Evolutionary conservation across 306 rosid species (phyloP).

Genomic region (Cicer yamashitae): DNA sequence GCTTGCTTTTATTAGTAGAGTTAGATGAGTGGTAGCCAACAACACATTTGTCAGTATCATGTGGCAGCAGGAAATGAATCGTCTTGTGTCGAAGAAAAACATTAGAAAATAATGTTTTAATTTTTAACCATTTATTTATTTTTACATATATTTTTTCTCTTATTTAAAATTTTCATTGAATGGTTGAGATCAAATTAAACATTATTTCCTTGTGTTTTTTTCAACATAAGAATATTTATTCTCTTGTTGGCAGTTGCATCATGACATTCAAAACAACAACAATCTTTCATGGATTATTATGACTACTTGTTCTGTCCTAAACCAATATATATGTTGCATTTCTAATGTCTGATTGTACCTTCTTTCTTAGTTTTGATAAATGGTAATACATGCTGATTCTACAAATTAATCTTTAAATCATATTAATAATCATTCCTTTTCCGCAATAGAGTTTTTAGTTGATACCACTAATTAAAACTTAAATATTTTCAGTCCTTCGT

Average conservation of each 20-base stretch:
- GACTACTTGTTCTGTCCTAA: constrained; percentile 9
- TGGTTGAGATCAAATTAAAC: too few relatives aligned
- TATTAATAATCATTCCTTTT: constrained; percentile 5
- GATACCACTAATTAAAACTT: constrained; percentile 9
- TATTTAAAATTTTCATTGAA: too few relatives aligned
- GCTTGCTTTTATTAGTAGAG: constrained; percentile 46
- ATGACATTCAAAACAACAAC: constrained; percentile 22
- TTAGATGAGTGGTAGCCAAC: constrained; percentile 28
- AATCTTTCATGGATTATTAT: constrained; percentile 20
- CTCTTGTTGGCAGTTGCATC: too few relatives aligned
- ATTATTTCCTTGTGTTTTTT: too few relatives aligned
- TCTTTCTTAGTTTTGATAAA: neutral
- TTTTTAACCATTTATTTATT: too few relatives aligned
- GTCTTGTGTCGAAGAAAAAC: too few relatives aligned
- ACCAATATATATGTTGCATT: neutral
- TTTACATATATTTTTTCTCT: too few relatives aligned
- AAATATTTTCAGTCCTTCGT: neutral
- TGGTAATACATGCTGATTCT: neutral
- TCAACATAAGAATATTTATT: too few relatives aligned
- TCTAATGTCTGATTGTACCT: constrained; percentile 1
- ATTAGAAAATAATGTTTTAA: too few relatives aligned
- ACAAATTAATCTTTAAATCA: constrained; percentile 28
- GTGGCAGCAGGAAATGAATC: neutral
- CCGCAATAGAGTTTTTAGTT: constrained; percentile 30
- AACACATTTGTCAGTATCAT: constrained; percentile 40